phyloP scores from a whole-genome alignment of 2,329 filamentous ascomycete species.

The Colletotrichum sp. region DNA sequence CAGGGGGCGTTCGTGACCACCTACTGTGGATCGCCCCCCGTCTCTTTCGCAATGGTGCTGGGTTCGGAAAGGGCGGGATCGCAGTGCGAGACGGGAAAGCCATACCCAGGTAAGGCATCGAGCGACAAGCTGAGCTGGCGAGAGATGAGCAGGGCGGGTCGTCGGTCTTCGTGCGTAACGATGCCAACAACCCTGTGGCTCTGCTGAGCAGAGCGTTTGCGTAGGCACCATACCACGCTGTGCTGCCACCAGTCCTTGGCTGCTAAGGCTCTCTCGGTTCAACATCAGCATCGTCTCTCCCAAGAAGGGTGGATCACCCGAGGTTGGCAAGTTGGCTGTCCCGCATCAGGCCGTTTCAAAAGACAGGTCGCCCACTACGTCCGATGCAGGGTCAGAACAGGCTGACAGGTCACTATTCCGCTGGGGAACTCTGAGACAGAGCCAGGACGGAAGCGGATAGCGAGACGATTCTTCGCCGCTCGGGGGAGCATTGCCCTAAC shows the following conservation, averaged over 20 bases:
- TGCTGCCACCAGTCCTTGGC: neutral
- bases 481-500: neutral
- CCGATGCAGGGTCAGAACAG: slow-evolving; percentile 5
- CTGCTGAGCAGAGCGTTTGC: neutral
- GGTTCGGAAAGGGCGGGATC: slow-evolving; percentile 17
- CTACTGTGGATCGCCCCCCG: neutral
- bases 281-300: neutral
- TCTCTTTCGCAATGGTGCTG: neutral
- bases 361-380: slow-evolving; percentile 2
- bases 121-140: neutral
- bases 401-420: neutral
- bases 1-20: slow-evolving; percentile 8
- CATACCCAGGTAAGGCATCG: neutral
- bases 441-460: slow-evolving; percentile 8
- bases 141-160: neutral
- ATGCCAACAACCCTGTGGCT: neutral
- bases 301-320: neutral
- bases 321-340: neutral
- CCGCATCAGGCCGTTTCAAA: slow-evolving; percentile 16
- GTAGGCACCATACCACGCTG: neutral
- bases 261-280: neutral
- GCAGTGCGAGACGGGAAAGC: neutral
- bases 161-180: neutral
- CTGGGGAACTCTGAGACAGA: slow-evolving; percentile 20
- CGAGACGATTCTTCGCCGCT: neutral